These are phyloP conservation scores for Ustilago cynodontis DNA, from an alignment of 1,284 basidiomycete genomes.

Conservation along the genomic window DNA sequence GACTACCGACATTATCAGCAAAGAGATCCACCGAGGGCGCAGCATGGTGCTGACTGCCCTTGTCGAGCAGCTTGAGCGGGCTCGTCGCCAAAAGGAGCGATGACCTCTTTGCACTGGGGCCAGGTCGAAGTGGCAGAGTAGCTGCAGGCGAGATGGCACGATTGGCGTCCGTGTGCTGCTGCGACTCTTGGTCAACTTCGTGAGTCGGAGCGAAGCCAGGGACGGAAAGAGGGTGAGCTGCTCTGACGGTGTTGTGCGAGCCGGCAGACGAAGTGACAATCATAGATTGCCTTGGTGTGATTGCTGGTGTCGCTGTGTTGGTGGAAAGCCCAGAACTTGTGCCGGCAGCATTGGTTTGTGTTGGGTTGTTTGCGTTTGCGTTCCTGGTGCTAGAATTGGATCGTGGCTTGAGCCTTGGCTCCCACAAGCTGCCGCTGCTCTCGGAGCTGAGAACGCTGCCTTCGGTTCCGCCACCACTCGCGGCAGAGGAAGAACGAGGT, in stretches of 20 bases:
- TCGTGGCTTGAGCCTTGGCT: constrained; percentile 43
- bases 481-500: constrained; percentile 45
- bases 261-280: constrained; percentile 13
- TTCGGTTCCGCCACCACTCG: constrained; percentile 52
- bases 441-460: constrained; percentile 50
- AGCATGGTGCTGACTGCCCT: constrained; percentile 49
- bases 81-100: constrained; percentile 40
- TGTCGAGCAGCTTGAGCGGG: constrained; percentile 55
- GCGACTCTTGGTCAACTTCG: constrained; percentile 28
- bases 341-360: constrained; percentile 12
- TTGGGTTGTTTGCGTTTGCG: constrained; percentile 1
- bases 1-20: constrained; percentile 51
- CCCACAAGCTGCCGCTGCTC: constrained; percentile 52
- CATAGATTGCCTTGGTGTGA: constrained; percentile 49
- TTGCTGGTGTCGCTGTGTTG: constrained; percentile 51
- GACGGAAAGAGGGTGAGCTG: constrained; percentile 36
- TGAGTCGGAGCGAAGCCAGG: constrained; percentile 34
- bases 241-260: constrained; percentile 18
- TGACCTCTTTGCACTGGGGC: constrained; percentile 21
- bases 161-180: constrained; percentile 1
- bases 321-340: constrained; percentile 37
- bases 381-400: constrained; percentile 27
- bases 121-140: constrained; percentile 18
- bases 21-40: constrained; percentile 55
- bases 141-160: constrained; percentile 25